Evolutionary conservation across 768 basidiomycete genomes (phyloP).

Genomic region (Lentinus tigrinus): DNA sequence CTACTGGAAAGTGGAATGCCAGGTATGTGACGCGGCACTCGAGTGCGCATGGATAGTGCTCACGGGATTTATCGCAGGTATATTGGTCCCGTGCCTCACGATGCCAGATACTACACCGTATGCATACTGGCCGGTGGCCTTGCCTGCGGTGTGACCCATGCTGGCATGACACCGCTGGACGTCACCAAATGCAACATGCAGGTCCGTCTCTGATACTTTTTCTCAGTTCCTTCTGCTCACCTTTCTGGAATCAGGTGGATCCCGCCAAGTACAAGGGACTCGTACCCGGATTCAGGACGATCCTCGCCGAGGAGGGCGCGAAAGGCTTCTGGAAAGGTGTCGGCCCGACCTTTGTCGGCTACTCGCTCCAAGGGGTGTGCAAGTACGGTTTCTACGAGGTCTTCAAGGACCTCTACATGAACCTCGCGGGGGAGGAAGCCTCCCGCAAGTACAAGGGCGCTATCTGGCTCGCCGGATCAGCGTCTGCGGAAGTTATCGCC

Average conservation of each 20-base stretch:
- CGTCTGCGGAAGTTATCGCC: constrained; percentile 93
- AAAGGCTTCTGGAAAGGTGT: constrained; percentile 93
- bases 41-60: not conserved
- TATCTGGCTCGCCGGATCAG: constrained; percentile 94
- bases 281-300: constrained; percentile 54
- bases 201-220: too few species aligned
- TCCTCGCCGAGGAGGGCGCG: constrained; percentile 78
- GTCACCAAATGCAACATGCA: constrained; percentile 94
- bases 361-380: constrained; percentile 96
- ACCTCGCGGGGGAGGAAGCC: constrained; percentile 82
- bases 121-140: constrained; percentile 86
- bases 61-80: constrained; percentile 40
- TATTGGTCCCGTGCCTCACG: constrained; percentile 74
- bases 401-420: constrained; percentile 93
- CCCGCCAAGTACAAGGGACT: constrained; percentile 74
- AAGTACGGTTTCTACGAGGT: constrained; percentile 97
- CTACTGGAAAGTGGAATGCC: constrained; percentile 73
- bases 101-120: constrained; percentile 74
- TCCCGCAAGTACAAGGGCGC: constrained; percentile 79
- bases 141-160: constrained; percentile 89
- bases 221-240: too few species aligned
- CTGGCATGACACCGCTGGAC: constrained; percentile 83
- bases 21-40: constrained; percentile 42
- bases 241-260: too few species aligned
- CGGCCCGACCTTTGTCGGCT: constrained; percentile 90